Evolutionary conservation across 345 rosid species (phyloP).

Genomic region (Gossypium stocksii): DNA sequence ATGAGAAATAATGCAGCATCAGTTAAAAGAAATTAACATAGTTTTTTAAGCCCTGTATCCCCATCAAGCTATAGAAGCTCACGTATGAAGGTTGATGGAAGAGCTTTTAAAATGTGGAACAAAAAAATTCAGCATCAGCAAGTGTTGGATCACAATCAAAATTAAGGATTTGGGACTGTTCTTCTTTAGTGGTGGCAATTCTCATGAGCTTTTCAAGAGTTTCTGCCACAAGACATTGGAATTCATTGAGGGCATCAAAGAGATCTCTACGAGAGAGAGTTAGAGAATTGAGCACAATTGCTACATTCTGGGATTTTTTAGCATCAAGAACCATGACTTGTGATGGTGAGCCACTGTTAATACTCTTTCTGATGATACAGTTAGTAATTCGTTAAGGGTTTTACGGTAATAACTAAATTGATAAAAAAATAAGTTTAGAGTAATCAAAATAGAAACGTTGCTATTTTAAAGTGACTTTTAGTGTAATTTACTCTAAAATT

Average conservation of each 20-base stretch:
- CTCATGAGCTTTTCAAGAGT: constrained; percentile 66
- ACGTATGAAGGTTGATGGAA: constrained; percentile 56
- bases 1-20: too few species aligned
- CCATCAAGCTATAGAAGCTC: too few species aligned
- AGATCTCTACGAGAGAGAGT: constrained; percentile 55
- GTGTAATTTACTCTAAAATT: too few species aligned
- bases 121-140: constrained; percentile 73
- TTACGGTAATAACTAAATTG: too few species aligned
- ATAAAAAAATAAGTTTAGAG: too few species aligned
- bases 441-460: too few species aligned
- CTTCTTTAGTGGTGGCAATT: constrained; percentile 65
- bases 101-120: constrained; percentile 55
- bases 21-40: too few species aligned
- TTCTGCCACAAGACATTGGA: constrained; percentile 51
- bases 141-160: constrained; percentile 56
- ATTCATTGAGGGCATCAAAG: constrained; percentile 45
- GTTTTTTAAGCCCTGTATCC: too few species aligned
- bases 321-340: constrained; percentile 61
- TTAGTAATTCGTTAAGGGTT: too few species aligned
- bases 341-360: constrained; percentile 24
- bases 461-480: too few species aligned
- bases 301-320: constrained; percentile 71
- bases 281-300: constrained; percentile 66
- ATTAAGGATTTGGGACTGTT: constrained; percentile 48
- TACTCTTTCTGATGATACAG: constrained; percentile 8